phyloP scores from a whole-genome alignment of 768 basidiomycete genomes.

The Phylloporus sp. region DNA sequence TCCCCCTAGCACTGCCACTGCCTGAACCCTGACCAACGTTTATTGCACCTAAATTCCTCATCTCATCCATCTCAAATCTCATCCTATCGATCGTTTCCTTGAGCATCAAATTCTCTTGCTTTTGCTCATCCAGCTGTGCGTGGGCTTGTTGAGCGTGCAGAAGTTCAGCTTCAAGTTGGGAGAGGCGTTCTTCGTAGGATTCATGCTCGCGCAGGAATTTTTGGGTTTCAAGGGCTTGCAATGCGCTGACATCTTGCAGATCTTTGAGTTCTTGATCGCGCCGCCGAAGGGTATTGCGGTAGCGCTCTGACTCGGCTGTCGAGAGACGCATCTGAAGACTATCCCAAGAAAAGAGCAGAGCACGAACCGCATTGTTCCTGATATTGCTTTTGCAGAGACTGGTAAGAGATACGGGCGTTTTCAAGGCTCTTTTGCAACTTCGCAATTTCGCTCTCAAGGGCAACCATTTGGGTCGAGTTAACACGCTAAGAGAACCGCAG shows the following conservation, averaged over 20 bases:
- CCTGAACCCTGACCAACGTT: constrained; percentile 35
- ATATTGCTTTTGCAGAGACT: constrained; percentile 81
- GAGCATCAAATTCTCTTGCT: constrained; percentile 87
- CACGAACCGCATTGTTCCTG: constrained; percentile 79
- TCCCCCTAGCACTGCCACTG: constrained; percentile 47
- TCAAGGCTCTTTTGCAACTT: constrained; percentile 75
- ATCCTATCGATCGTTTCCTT: constrained; percentile 97
- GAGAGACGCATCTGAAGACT: neutral
- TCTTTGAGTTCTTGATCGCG: constrained; percentile 72
- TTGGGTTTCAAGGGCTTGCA: constrained; percentile 61
- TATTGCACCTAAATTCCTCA: constrained; percentile 50
- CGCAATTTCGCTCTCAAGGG: constrained; percentile 74
- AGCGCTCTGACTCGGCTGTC: constrained; percentile 72
- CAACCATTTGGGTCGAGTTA: constrained; percentile 60
- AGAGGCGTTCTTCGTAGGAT: constrained; percentile 67
- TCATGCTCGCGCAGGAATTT: constrained; percentile 70
- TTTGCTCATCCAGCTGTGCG: constrained; percentile 81
- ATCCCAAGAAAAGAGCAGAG: neutral
- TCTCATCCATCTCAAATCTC: constrained; percentile 91
- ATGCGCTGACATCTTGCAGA: constrained; percentile 52
- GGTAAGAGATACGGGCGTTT: constrained; percentile 65
- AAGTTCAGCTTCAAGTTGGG: constrained; percentile 70
- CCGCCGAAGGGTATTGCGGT: constrained; percentile 67
- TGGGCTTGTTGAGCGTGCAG: constrained; percentile 66
- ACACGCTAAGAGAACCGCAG: constrained; percentile 43